Base-by-base conservation (phyloP, 2,329 filamentous ascomycete species). In the Colletotrichum scovillei region DNA sequence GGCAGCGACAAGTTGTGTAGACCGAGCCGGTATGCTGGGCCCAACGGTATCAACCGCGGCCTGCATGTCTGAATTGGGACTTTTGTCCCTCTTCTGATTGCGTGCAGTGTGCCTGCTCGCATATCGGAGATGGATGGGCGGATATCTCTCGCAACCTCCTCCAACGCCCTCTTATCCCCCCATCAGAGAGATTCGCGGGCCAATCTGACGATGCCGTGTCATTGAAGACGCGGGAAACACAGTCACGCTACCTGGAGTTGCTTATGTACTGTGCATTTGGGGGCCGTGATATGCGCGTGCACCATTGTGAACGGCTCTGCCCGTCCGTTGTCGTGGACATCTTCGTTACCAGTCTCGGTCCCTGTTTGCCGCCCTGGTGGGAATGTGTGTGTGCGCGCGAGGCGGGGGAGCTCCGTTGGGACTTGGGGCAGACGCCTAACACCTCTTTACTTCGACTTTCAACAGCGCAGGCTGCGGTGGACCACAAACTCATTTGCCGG, bases 291-390 rank as follows among this genome's bases (percentile, higher is more conserved):
- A 60, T 49, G 42, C 60, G 35, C 67, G 55, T 60, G 55, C 60
- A 46, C 65, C 35, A 42, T 66, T 24, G 26, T 62, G 67, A 57
- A 71, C 56, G 67, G 67, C 56, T 64, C 55, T 71, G 60, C 71
- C 67, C 56, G 59, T 57, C 67, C 35, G 46, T 60, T 49, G 28
- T 65, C 30, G 63, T 65, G 52, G 63, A 26, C 63, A 12, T 32
- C n/a, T 64, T 32, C 53, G n/a, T 28, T 22, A 53, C 69, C 69
- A 49, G 65, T 72, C 53, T 63, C 32, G 55, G 30, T 24, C 14
- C 19, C 58, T 38, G 49, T 69, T 73, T 70, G 56, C 71, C 71
- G 71, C 67, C 70, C 56, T 65, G 67, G 67, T 70, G 28, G 65
- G 71, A 73, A 28, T 53, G n/a, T 24, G 24, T 66, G 58, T 24